Evolutionary conservation across 192 early-diverging fungal genomes (phyloP).

Genomic region (Podila epicladia): DNA sequence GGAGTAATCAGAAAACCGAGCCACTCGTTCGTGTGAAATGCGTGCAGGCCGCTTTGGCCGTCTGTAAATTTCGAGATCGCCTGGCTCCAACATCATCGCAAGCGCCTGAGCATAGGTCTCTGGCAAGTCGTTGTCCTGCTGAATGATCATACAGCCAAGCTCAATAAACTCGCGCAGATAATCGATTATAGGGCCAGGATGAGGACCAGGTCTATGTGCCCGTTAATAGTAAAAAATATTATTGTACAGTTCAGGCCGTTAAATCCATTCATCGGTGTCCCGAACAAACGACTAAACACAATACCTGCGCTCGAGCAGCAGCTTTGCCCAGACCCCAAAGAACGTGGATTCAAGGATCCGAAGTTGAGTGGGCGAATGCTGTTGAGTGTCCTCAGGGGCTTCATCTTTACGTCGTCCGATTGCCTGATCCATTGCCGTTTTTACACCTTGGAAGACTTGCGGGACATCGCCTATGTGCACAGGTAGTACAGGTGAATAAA

Average conservation of each 20-base stretch:
- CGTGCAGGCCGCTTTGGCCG: constrained; percentile 36
- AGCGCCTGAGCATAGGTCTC: constrained; percentile 23
- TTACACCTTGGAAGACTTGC: not conserved
- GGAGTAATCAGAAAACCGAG: constrained; percentile 28
- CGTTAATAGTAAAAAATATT: not conserved
- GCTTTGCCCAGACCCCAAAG: constrained; percentile 34
- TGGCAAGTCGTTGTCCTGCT: constrained; percentile 20
- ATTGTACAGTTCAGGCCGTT: not conserved
- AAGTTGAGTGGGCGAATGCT: constrained; percentile 4
- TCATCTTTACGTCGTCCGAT: not conserved
- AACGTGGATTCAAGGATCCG: constrained; percentile 14
- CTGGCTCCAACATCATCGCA: constrained; percentile 28
- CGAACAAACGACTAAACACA: too few relatives aligned
- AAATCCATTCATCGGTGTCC: not conserved
- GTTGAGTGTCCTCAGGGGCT: not conserved
- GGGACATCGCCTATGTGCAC: not conserved
- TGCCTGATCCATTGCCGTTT: not conserved
- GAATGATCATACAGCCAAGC: constrained; percentile 18
- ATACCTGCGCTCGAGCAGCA: constrained; percentile 33
- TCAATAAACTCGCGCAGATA: constrained; percentile 32
- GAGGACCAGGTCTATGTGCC: constrained; percentile 14
- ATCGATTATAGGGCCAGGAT: constrained; percentile 1
- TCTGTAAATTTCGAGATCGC: constrained; percentile 32
- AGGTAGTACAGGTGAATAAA: not conserved
- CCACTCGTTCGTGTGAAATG: constrained; percentile 18